Evolutionary conservation across 768 basidiomycete genomes (phyloP).

Genomic region (Lentinula guzmanii): DNA sequence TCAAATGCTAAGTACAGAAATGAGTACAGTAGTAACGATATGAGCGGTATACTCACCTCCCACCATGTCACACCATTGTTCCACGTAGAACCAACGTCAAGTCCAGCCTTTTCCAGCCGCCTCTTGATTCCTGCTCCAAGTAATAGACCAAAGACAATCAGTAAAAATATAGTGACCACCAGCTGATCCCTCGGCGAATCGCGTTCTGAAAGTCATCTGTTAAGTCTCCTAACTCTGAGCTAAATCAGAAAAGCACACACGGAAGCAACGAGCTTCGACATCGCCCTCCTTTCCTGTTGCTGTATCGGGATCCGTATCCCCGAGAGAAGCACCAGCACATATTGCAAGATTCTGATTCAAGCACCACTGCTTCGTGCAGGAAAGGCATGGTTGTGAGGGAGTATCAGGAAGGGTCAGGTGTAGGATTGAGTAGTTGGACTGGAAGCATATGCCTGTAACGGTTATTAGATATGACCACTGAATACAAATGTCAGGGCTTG

Average conservation of each 20-base stretch:
- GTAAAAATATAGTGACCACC: constrained; percentile 84
- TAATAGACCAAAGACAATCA: constrained; percentile 82
- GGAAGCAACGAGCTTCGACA: constrained; percentile 93
- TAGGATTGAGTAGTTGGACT: constrained; percentile 80
- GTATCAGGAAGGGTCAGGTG: constrained; percentile 76
- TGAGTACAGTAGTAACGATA: background rate
- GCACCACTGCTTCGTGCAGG: constrained; percentile 95
- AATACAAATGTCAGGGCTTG: constrained; percentile 12
- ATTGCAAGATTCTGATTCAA: constrained; percentile 85
- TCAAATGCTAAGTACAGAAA: constrained; percentile 37
- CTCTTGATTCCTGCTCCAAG: constrained; percentile 81
- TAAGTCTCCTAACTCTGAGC: constrained; percentile 11
- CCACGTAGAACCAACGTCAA: constrained; percentile 62
- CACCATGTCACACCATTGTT: constrained; percentile 67
- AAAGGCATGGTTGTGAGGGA: constrained; percentile 84
- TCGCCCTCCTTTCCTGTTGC: constrained; percentile 94
- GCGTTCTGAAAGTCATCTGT: constrained; percentile 52
- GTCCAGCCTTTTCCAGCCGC: constrained; percentile 74
- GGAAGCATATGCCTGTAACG: constrained; percentile 81
- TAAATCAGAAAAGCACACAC: constrained; percentile 42
- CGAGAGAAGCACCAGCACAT: constrained; percentile 67
- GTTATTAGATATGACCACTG: constrained; percentile 4
- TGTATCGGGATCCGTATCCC: constrained; percentile 87
- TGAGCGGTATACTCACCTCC: constrained; percentile 54
- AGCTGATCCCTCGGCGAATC: constrained; percentile 95